phyloP scores from a whole-genome alignment of 2,329 filamentous ascomycete species.

The Colletotrichum orchidophilum region DNA sequence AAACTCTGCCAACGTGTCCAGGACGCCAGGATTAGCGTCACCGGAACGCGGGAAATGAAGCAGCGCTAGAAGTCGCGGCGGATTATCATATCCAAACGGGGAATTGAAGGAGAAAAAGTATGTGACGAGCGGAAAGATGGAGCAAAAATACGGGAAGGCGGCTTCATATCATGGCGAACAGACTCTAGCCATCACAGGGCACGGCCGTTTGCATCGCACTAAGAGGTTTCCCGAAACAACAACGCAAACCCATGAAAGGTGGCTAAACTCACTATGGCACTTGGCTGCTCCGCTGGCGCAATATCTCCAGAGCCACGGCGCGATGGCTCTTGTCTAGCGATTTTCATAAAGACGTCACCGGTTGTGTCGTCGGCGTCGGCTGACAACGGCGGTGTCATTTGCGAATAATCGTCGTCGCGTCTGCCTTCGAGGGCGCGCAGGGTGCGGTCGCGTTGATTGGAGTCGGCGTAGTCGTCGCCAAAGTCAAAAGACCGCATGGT shows the following conservation, averaged over 20 bases:
- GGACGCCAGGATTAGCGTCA: conserved; percentile 13
- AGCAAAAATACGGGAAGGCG: conserved; percentile 21
- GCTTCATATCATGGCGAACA: conserved; percentile 18
- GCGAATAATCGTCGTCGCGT: conserved; percentile 46
- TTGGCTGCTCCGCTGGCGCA: conserved; percentile 46
- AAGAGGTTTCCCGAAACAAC: conserved; percentile 30
- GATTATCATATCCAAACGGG: conserved; percentile 9
- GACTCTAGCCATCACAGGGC: conserved; percentile 21
- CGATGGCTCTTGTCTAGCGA: conserved; percentile 62
- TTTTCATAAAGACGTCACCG: conserved; percentile 67
- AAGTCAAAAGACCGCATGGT: conserved; percentile 54
- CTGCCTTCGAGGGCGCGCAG: conserved; percentile 62
- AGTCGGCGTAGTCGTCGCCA: conserved; percentile 53
- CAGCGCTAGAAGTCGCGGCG: conserved; percentile 8
- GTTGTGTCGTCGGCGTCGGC: conserved; percentile 60
- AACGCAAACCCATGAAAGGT: conserved; percentile 14
- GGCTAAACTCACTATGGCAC: conserved; percentile 56
- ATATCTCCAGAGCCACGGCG: conserved; percentile 49
- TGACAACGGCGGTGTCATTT: conserved; percentile 53
- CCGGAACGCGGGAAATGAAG: conserved; percentile 29
- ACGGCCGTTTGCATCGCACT: conserved; percentile 28
- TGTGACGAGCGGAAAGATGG: conserved; percentile 12
- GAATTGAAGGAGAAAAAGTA: conserved; percentile 1
- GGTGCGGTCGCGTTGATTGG: conserved; percentile 58
- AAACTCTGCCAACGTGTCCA: conserved; percentile 11